Evolutionary conservation across 1,139 yeast genomes (phyloP).

Genomic region (Debaryomyces nepalensis): DNA sequence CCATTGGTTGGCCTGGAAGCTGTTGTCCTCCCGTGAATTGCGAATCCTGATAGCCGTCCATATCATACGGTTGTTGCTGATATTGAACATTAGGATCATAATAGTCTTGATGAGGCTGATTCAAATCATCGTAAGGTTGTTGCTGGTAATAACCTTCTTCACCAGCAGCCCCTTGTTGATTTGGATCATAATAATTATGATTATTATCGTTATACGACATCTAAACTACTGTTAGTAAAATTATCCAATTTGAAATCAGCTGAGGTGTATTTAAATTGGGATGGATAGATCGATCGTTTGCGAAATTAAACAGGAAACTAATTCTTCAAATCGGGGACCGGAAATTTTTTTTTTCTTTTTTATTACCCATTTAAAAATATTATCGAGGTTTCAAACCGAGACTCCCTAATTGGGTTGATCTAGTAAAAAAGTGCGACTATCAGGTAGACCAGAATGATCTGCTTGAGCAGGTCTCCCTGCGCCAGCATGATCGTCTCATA

Average conservation of each 20-base stretch:
- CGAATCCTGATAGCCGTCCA: conserved; percentile 52
- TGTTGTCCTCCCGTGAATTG: conserved; percentile 37
- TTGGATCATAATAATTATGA: conserved; percentile 53
- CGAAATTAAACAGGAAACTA: conserved; percentile 7
- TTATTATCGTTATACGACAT: conserved; percentile 59
- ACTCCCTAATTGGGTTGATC: conserved; percentile 8
- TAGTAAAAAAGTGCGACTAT: conserved; percentile 4
- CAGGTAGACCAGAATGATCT: conserved; percentile 6
- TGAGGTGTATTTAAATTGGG: conserved; percentile 5
- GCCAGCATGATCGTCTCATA: background rate
- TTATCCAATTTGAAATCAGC: background rate
- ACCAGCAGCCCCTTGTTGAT: conserved; percentile 41
- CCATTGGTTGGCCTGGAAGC: conserved; percentile 50
- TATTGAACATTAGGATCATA: conserved; percentile 58
- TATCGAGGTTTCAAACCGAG: conserved; percentile 10
- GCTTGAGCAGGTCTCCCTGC: background rate
- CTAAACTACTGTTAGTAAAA: conserved; percentile 33
- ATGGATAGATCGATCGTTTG: conserved; percentile 4
- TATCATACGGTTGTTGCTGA: conserved; percentile 54
- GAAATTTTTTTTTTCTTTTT: conserved; percentile 6
- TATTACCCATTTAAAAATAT: conserved; percentile 7
- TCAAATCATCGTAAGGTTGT: conserved; percentile 44
- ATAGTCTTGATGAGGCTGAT: conserved; percentile 40
- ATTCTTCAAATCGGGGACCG: conserved; percentile 10
- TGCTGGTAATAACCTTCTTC: conserved; percentile 55